These are phyloP conservation scores for Chrysanthemum seticuspe DNA, from an alignment of 129 eudicot genomes.

Conservation along the genomic window DNA sequence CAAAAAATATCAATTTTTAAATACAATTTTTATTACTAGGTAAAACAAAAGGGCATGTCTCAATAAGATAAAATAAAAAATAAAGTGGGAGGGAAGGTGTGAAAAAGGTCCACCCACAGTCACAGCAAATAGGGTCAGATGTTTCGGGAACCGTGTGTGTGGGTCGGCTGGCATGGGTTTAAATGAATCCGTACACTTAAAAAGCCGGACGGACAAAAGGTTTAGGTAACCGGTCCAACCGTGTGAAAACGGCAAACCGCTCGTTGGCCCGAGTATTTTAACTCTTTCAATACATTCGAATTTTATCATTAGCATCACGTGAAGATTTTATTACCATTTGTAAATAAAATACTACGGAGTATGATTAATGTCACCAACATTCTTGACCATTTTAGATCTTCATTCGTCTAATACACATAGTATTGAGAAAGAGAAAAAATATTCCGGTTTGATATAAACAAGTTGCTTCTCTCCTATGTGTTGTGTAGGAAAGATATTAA, in stretches of 20 bases:
- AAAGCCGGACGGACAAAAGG: slow-evolving; percentile 27
- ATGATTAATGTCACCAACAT: background rate
- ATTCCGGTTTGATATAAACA: no score
- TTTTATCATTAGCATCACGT: background rate
- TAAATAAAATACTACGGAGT: background rate
- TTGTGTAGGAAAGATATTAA: no score
- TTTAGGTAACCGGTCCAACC: slow-evolving; percentile 12
- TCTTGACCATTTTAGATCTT: background rate
- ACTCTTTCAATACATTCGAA: background rate
- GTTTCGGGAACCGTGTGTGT: slow-evolving; percentile 13
- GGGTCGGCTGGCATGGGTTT: slow-evolving; percentile 13
- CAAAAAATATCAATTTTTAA: no score
- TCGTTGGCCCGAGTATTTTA: slow-evolving; percentile 2
- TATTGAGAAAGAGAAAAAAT: no score
- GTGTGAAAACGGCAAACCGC: slow-evolving; percentile 37
- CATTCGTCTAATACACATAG: background rate
- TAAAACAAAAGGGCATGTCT: no score
- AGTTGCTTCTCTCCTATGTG: no score
- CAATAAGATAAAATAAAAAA: no score
- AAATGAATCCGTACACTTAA: slow-evolving; percentile 33
- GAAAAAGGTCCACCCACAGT: slow-evolving; percentile 6
- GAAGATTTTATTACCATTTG: background rate
- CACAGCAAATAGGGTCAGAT: slow-evolving; percentile 3
- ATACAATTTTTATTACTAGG: no score
- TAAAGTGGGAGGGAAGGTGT: slow-evolving; percentile 16